These are phyloP conservation scores for Friedmanniomyces simplex DNA, from an alignment of 495 filamentous ascomycete species.

Conservation along the genomic window DNA sequence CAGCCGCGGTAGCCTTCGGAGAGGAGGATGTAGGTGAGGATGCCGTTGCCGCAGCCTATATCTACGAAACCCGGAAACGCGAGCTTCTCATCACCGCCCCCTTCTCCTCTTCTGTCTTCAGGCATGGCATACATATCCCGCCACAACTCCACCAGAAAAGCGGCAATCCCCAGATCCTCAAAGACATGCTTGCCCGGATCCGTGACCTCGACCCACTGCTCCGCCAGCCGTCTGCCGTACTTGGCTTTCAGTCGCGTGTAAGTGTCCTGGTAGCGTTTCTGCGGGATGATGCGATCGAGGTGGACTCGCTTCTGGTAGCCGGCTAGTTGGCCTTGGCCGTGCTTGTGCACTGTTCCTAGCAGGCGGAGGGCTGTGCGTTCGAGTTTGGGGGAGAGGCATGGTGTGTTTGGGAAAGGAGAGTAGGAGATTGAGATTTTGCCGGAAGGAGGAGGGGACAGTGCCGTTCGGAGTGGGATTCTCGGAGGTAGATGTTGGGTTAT, in stretches of 20 bases:
- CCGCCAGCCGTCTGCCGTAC: constrained; percentile 58
- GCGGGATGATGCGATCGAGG: constrained; percentile 65
- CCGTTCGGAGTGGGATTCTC: not conserved
- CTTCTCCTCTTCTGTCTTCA: constrained; percentile 16
- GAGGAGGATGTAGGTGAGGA: constrained; percentile 76
- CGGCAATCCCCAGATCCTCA: constrained; percentile 84
- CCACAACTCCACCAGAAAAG: constrained; percentile 93
- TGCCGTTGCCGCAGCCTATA: constrained; percentile 88
- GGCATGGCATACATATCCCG: constrained; percentile 56
- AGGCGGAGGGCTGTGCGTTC: constrained; percentile 61
- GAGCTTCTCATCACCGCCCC: constrained; percentile 5
- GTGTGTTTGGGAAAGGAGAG: constrained; percentile 42
- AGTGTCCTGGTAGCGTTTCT: constrained; percentile 63
- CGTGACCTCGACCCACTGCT: constrained; percentile 71
- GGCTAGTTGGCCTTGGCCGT: constrained; percentile 51
- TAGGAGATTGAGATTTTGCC: constrained; percentile 60
- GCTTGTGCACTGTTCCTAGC: constrained; percentile 61
- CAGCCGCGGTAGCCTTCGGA: constrained; percentile 76
- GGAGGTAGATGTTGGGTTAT: no score
- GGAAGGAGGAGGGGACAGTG: constrained; percentile 13
- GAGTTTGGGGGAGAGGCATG: constrained; percentile 40
- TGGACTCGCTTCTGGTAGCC: constrained; percentile 65
- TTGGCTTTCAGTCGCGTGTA: constrained; percentile 70
- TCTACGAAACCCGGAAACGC: constrained; percentile 86
- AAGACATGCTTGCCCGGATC: constrained; percentile 89